Percentiles rank a stretch among this genome's conserved stretches.
Conservation (phyloP, 345 rosid genomes). For the Abelmoschus esculentus region DNA sequence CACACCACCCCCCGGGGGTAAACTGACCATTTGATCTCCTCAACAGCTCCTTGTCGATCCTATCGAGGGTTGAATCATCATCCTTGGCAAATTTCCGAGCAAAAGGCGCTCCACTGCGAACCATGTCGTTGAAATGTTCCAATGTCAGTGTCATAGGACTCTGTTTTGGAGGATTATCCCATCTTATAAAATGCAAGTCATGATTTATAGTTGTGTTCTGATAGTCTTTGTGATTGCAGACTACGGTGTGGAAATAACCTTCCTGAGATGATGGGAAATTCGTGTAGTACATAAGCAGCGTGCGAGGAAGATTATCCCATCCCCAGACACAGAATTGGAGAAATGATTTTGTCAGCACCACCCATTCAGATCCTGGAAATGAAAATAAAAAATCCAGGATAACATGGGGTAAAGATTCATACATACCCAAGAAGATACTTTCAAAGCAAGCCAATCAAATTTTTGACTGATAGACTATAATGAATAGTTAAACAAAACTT, state of each 20-base stretch:
- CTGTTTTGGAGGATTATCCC: slow-evolving; percentile 81
- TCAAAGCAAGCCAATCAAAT: neutral
- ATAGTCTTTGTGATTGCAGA: slow-evolving; percentile 85
- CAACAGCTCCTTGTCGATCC: slow-evolving; percentile 58
- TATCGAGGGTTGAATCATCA: slow-evolving; percentile 43
- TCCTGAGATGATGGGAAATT: slow-evolving; percentile 76
- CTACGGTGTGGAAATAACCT: slow-evolving; percentile 86
- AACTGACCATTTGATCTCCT: slow-evolving; percentile 30
- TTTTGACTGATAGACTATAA: neutral
- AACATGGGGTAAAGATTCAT: no score
- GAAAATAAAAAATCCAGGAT: neutral
- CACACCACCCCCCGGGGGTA: slow-evolving; percentile 58
- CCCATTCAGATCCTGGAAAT: slow-evolving; percentile 68
- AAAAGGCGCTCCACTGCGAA: slow-evolving; percentile 86
- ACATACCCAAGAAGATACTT: neutral
- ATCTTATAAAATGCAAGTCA: slow-evolving; percentile 65
- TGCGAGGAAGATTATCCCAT: slow-evolving; percentile 97
- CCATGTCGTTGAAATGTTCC: slow-evolving; percentile 64
- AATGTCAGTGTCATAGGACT: slow-evolving; percentile 42
- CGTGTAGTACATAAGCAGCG: slow-evolving; percentile 84
- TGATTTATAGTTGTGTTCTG: slow-evolving; percentile 87
- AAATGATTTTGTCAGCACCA: slow-evolving; percentile 66
- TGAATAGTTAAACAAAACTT: neutral
- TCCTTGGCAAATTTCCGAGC: slow-evolving; percentile 60
- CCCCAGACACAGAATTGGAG: slow-evolving; percentile 90